A percentile compares a stretch with the other conserved stretches of the same genome.
These are phyloP conservation scores for Metarhizium sp. DNA, from an alignment of 2,329 filamentous ascomycete species.

Conservation along the genomic window DNA sequence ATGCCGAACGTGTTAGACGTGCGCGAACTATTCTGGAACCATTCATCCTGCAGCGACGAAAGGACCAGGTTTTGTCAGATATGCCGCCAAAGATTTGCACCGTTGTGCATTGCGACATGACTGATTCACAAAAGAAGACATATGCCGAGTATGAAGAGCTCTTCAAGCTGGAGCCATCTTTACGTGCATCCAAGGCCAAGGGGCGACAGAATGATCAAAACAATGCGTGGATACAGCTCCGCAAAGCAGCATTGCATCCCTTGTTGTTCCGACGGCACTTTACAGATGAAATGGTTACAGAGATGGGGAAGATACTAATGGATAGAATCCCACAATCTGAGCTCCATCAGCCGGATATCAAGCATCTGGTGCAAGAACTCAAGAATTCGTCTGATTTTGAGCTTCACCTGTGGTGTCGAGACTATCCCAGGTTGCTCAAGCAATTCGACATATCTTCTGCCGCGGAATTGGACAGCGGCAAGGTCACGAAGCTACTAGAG, in stretches of 20 bases:
- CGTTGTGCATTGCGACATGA: constrained; percentile 76
- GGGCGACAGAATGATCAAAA: constrained; percentile 45
- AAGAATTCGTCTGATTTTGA: constrained; percentile 53
- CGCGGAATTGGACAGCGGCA: constrained; percentile 60
- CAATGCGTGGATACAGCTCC: constrained; percentile 80
- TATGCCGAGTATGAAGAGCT: constrained; percentile 59
- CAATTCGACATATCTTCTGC: constrained; percentile 43
- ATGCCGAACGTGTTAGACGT: constrained; percentile 74
- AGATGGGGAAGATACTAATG: constrained; percentile 71
- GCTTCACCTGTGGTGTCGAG: constrained; percentile 55
- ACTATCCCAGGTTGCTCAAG: constrained; percentile 42
- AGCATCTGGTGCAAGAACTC: constrained; percentile 46
- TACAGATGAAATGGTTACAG: constrained; percentile 60
- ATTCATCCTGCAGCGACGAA: constrained; percentile 89
- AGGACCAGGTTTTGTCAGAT: constrained; percentile 79
- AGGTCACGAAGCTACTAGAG: constrained; percentile 71
- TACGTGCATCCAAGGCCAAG: constrained; percentile 38
- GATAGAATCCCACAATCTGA: constrained; percentile 52
- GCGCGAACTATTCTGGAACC: constrained; percentile 90
- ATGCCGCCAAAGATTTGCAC: constrained; percentile 71
- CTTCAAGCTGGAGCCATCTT: constrained; percentile 52
- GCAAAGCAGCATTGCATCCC: constrained; percentile 87
- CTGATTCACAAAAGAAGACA: constrained; percentile 58
- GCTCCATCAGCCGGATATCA: constrained; percentile 40
- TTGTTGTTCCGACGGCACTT: constrained; percentile 80